Percentiles rank a stretch among this genome's conserved stretches.
These are phyloP conservation scores for Ensete ventricosum DNA, from an alignment of 176 grass and related monocot genomes.

Conservation along the genomic window DNA sequence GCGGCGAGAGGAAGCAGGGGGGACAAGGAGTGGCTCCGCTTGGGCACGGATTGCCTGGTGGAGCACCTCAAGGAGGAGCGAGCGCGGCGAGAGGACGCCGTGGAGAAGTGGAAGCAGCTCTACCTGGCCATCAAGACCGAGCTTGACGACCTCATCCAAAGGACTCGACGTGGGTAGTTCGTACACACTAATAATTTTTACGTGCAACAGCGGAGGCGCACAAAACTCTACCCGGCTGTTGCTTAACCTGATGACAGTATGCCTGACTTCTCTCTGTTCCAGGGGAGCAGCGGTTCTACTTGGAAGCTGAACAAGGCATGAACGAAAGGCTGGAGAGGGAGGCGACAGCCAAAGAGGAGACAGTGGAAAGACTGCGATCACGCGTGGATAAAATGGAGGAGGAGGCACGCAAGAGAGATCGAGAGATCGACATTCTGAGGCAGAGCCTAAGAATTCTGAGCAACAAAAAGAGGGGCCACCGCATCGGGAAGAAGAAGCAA, in stretches of 20 bases:
- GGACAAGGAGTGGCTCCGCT: conserved; percentile 22
- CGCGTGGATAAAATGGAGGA: conserved; percentile 21
- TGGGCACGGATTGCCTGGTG: conserved; percentile 18
- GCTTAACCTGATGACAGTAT: background rate
- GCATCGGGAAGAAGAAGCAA: conserved; percentile 1
- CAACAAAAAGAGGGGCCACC: conserved; percentile 16
- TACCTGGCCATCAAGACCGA: conserved; percentile 45
- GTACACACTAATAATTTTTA: too few species aligned
- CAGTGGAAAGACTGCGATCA: background rate
- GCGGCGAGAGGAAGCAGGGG: conserved; percentile 3
- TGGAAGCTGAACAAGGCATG: conserved; percentile 23
- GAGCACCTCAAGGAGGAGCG: conserved; percentile 37
- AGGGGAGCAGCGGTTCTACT: conserved; percentile 17
- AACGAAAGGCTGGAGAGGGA: conserved; percentile 22
- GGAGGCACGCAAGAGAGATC: conserved; percentile 20
- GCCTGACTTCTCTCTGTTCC: too few species aligned
- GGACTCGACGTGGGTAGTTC: conserved; percentile 23
- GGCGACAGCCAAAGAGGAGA: conserved; percentile 24
- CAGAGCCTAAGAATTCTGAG: conserved; percentile 41
- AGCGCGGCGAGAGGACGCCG: conserved; percentile 31
- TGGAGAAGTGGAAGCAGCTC: conserved; percentile 39
- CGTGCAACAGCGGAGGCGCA: background rate
- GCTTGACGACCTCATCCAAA: conserved; percentile 44
- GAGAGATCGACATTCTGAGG: conserved; percentile 34
- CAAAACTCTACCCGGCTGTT: background rate